These are phyloP conservation scores for Fusarium denticulatum DNA, from an alignment of 2,329 filamentous ascomycete genomes.

Conservation along the genomic window DNA sequence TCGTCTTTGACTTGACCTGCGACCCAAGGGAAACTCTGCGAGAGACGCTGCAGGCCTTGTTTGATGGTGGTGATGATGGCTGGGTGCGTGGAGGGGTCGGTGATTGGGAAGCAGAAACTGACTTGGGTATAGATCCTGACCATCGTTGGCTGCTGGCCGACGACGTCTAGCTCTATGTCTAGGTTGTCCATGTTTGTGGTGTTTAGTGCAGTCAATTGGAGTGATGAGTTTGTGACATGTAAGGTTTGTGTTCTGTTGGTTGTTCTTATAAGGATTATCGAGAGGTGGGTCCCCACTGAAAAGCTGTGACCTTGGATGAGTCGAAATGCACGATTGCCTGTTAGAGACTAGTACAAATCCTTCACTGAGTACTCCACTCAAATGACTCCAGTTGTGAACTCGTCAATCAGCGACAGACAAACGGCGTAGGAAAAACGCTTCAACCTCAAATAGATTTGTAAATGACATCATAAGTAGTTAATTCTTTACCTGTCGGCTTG, in stretches of 20 bases:
- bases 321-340: neutral
- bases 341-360: neutral
- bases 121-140: conserved; percentile 58
- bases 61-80: conserved; percentile 46
- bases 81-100: conserved; percentile 33
- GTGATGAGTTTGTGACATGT: neutral
- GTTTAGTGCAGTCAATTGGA: conserved; percentile 3
- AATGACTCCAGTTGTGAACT: rapidly evolving
- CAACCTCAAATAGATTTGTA: no score
- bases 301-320: neutral
- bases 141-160: conserved; percentile 54
- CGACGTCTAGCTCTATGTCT: conserved; percentile 50
- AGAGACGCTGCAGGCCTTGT: conserved; percentile 52
- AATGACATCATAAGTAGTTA: no score
- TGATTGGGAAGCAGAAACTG: conserved; percentile 51
- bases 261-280: neutral
- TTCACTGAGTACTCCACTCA: rapidly evolving
- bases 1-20: conserved; percentile 53
- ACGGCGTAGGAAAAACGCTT: no score
- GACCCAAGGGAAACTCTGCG: conserved; percentile 56
- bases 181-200: neutral
- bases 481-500: no score
- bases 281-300: neutral
- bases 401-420: no score
- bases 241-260: neutral